Conservation (phyloP, 2,329 filamentous ascomycete species). For the Aureobasidium namibiae region DNA sequence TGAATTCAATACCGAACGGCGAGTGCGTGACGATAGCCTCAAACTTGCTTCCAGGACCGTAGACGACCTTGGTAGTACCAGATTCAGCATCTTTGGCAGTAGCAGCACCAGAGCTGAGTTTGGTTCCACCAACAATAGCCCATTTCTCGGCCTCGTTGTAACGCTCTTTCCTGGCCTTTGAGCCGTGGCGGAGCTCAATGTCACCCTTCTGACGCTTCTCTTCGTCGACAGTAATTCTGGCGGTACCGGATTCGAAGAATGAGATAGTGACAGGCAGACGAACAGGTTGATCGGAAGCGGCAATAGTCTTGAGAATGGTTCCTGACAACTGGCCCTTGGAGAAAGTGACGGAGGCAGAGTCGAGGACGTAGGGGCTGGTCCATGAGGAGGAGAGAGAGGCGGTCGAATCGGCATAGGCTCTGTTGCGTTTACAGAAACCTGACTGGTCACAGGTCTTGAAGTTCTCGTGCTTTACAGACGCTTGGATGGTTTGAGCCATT, state of each 20-base stretch:
- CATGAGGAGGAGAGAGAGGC: conserved; percentile 55
- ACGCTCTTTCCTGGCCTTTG: conserved; percentile 77
- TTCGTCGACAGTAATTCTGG: conserved; percentile 83
- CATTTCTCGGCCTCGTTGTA: conserved; percentile 89
- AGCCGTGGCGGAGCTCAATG: conserved; percentile 78
- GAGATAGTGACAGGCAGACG: conserved; percentile 75
- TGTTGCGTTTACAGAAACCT: conserved; percentile 94
- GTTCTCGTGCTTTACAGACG: conserved; percentile 84
- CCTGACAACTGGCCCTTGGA: conserved; percentile 73
- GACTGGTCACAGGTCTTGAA: conserved; percentile 97
- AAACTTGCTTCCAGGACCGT: conserved; percentile 66
- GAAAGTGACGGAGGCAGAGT: conserved; percentile 63
- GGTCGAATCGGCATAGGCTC: conserved; percentile 75
- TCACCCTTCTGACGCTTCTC: conserved; percentile 82
- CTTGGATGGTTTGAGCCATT: conserved; percentile 27
- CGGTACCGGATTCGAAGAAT: conserved; percentile 83
- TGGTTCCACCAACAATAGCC: conserved; percentile 74
- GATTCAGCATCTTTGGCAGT: conserved; percentile 57
- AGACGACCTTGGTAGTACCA: conserved; percentile 64
- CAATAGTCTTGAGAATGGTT: conserved; percentile 71
- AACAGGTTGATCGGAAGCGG: conserved; percentile 57
- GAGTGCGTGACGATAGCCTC: conserved; percentile 76
- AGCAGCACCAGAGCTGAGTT: conserved; percentile 62
- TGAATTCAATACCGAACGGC: conserved; percentile 81
- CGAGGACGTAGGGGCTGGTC: conserved; percentile 72